Base-by-base conservation (phyloP, 2,329 filamentous ascomycete genomes). In the Cercospora canescens region DNA sequence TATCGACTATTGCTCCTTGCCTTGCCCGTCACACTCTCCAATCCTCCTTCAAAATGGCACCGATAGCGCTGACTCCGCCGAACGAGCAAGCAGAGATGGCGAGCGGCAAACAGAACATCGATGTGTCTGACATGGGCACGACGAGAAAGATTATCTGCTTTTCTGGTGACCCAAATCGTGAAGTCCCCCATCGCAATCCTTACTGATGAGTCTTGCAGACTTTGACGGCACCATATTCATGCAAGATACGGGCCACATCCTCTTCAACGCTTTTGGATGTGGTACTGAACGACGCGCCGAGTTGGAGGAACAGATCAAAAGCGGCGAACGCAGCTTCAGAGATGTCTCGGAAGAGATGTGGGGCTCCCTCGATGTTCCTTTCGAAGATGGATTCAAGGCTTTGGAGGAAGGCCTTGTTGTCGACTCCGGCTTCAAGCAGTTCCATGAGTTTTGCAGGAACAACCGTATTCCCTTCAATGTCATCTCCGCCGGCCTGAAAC, bases 321-420 rank as follows among this genome's bases (percentile, higher is more conserved):
- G 79, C 4, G 89, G 89, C 74, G 86, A 89, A 75, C 84, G 88
- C 14, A 88, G 87, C 0, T 91, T 91, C 81, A 83, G 87, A 59
- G 88, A 90, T 4, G 87, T 89, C n/a, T 90, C 88, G 0, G 88
- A 90, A 70, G 88, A 91, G 76, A 89, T 91, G 85, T 91, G 88
- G 87, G 86, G 85, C 7, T 90, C 87, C 0, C 79, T 91, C 8
- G 83, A 87, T 67, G 84, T 91, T 0, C 87, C 88, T 1, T 90
- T 91, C 72, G 88, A 89, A 26, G 85, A 90, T 68, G 88, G 88
- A 14, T 90, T 91, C 78, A 81, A 85, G 62, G 81, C 89, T 32
- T 88, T 91, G 85, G 82, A 88, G 72, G 79, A 85, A 56, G 81
- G 81, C 0, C 82, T 91, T 30, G 84, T 88, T 34, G 88, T 91